phyloP scores from a whole-genome alignment of 2,329 filamentous ascomycete genomes.

The Westerdykella ornata region DNA sequence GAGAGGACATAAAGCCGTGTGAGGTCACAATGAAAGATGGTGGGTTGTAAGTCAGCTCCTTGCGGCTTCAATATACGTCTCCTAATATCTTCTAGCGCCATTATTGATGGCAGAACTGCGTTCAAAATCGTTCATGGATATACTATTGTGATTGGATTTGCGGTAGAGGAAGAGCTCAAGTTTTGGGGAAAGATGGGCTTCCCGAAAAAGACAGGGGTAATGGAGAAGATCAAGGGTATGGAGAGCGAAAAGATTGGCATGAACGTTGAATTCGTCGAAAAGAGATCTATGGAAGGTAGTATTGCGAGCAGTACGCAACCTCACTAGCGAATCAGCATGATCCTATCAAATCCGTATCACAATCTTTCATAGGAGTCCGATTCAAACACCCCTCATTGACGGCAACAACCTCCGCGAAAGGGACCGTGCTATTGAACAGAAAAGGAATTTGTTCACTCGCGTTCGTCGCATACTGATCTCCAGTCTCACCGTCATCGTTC shows the following conservation, averaged over 20 bases:
- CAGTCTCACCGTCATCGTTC: too few relatives aligned
- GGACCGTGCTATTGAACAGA: too few relatives aligned
- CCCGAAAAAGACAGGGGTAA: not conserved
- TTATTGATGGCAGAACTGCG: conserved; percentile 3
- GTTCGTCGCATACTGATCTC: too few relatives aligned
- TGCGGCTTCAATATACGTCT: too few relatives aligned
- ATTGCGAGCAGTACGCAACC: conserved; percentile 1
- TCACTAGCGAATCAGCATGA: conserved; percentile 2
- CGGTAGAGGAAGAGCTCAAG: conserved; percentile 2
- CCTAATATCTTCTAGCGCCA: too few relatives aligned
- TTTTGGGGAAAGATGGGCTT: conserved; percentile 1
- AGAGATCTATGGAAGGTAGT: not conserved
- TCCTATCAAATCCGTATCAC: not conserved
- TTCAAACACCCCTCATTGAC: too few relatives aligned
- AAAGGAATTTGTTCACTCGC: too few relatives aligned
- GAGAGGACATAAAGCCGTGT: too few relatives aligned
- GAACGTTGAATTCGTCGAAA: conserved; percentile 1
- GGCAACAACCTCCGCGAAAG: too few relatives aligned
- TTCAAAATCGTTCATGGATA: not conserved
- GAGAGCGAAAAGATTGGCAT: conserved; percentile 4
- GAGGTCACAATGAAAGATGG: too few relatives aligned
- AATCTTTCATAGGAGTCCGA: too few relatives aligned
- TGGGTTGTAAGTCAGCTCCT: too few relatives aligned
- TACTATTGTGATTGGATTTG: conserved; percentile 2
- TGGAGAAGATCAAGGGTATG: conserved; percentile 1